A percentile compares a stretch with the other conserved stretches of the same genome.
phyloP scores from a whole-genome alignment of 2,329 filamentous ascomycete genomes.

The Penicillium frequentans region DNA sequence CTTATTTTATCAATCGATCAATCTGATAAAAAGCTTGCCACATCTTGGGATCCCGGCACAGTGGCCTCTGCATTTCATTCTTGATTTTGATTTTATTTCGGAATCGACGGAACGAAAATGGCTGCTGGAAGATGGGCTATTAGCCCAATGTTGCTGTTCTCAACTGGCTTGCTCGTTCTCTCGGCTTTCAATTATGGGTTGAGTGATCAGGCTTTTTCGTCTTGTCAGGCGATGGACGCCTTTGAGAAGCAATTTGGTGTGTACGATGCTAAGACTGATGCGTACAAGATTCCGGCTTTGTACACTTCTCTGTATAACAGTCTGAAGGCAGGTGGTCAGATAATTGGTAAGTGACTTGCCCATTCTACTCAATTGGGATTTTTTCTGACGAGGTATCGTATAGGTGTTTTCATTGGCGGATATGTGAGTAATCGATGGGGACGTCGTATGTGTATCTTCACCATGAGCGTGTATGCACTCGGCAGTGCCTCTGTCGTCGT shows the following conservation, averaged over 20 bases:
- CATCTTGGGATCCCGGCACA: background rate
- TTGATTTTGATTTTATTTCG: background rate
- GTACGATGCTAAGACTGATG: background rate
- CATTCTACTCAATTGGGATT: background rate
- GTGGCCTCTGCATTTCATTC: background rate
- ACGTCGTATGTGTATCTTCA: slow-evolving; percentile 14
- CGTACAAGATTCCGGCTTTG: background rate
- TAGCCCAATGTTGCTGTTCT: slow-evolving; percentile 10
- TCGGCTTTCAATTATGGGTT: slow-evolving; percentile 15
- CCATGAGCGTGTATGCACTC: slow-evolving; percentile 13
- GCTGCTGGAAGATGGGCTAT: background rate
- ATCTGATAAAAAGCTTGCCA: background rate
- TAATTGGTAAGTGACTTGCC: slow-evolving; percentile 1
- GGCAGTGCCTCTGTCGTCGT: slow-evolving; percentile 12
- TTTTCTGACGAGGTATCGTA: background rate
- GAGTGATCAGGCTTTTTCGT: slow-evolving; percentile 12
- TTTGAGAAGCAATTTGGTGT: slow-evolving; percentile 9
- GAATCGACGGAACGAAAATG: background rate
- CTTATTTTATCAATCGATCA: slow-evolving; percentile 9
- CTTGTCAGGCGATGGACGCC: slow-evolving; percentile 12
- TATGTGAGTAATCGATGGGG: slow-evolving; percentile 13
- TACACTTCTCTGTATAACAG: slow-evolving; percentile 13
- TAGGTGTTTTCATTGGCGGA: slow-evolving; percentile 12
- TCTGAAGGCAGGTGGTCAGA: slow-evolving; percentile 8
- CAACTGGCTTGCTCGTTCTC: slow-evolving; percentile 1